phyloP scores from a whole-genome alignment of 23 red algal genomes.

The Gracilaria gracilis region DNA sequence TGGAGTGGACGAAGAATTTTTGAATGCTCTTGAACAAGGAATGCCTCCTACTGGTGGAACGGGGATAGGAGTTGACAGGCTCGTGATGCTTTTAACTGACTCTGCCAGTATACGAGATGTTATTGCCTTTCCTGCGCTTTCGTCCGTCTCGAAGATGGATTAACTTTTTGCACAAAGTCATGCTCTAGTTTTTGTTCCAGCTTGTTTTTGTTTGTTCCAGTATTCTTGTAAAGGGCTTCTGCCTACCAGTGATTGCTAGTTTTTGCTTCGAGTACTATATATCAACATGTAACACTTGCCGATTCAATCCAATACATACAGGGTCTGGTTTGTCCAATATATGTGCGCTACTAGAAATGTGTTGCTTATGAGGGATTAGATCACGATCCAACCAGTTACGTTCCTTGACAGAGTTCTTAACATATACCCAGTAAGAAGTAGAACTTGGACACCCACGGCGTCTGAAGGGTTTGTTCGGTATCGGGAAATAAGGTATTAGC shows the following conservation, averaged over 20 bases:
- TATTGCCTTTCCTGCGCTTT: constrained; percentile 82
- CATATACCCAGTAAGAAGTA: too few species aligned
- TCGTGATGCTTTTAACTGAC: constrained; percentile 95
- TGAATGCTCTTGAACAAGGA: constrained; percentile 88
- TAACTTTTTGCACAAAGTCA: not conserved
- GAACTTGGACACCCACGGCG: too few species aligned
- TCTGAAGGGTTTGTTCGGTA: too few species aligned
- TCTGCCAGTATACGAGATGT: constrained; percentile 92
- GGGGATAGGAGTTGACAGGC: constrained; percentile 96
- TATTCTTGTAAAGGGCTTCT: not conserved
- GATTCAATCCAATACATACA: not conserved
- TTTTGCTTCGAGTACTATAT: too few species aligned
- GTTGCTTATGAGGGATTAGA: too few species aligned
- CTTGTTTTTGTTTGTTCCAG: not conserved
- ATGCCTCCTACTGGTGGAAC: constrained; percentile 93
- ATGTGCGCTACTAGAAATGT: too few species aligned
- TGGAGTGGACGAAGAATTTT: constrained; percentile 97
- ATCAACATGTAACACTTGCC: too few species aligned
- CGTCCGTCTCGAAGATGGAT: constrained; percentile 15
- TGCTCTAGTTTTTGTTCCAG: not conserved
- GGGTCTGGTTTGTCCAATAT: too few species aligned
- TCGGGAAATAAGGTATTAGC: too few species aligned
- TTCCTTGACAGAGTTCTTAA: too few species aligned
- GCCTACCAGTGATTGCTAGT: too few species aligned
- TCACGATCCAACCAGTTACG: too few species aligned